phyloP scores from a whole-genome alignment of 2,329 filamentous ascomycete genomes.

The Proliferodiscus dingleyae region DNA sequence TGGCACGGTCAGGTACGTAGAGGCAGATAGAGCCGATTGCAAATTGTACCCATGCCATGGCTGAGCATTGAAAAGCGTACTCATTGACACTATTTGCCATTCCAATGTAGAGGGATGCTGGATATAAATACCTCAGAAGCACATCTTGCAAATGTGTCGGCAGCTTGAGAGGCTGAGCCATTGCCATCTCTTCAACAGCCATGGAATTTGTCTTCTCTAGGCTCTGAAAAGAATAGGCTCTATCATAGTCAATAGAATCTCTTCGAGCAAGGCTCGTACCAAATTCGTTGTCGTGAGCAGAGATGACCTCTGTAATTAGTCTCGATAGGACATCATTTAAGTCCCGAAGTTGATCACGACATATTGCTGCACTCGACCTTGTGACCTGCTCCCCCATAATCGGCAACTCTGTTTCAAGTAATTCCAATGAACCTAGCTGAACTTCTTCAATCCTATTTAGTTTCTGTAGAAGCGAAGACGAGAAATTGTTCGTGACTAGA shows the following conservation, averaged over 20 bases:
- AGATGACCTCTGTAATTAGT: slow-evolving; percentile 21
- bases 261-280: not conserved
- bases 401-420: slow-evolving; percentile 62
- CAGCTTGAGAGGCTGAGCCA: not conserved
- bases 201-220: not conserved
- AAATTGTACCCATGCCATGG: slow-evolving; percentile 70
- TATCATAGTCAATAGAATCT: not conserved
- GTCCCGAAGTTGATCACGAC: slow-evolving; percentile 42
- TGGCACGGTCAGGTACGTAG: slow-evolving; percentile 80
- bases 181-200: not conserved
- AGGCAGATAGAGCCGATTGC: slow-evolving; percentile 69
- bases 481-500: slow-evolving; percentile 44
- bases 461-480: slow-evolving; percentile 50
- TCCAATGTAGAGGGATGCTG: slow-evolving; percentile 27
- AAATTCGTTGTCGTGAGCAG: slow-evolving; percentile 18
- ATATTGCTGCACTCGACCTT: slow-evolving; percentile 31
- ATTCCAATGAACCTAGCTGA: slow-evolving; percentile 53
- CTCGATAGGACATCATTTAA: slow-evolving; percentile 32
- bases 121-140: slow-evolving; percentile 34
- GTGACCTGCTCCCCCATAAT: slow-evolving; percentile 48
- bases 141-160: slow-evolving; percentile 16
- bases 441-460: slow-evolving; percentile 48
- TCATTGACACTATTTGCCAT: slow-evolving; percentile 27
- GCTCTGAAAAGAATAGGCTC: not conserved
- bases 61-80: slow-evolving; percentile 35